Percentiles rank a stretch among this genome's conserved stretches.
Conservation (phyloP, 2,329 filamentous ascomycete species). For the Bipolaris cookei region DNA sequence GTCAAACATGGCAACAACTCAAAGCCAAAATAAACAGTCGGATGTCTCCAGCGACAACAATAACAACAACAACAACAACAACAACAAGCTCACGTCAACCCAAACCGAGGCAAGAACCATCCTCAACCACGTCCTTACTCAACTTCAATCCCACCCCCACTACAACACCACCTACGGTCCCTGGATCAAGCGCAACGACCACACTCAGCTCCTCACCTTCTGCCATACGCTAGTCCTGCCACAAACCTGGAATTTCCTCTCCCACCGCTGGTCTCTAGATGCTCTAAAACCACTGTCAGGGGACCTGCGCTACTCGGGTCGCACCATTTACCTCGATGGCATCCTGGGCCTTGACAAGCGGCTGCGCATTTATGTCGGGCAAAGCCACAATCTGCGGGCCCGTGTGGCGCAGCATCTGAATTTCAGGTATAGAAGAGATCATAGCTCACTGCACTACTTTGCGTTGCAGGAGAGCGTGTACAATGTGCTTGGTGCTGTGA, state of each 20-base stretch:
- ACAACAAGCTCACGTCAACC: conserved; percentile 7
- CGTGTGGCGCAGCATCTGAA: conserved; percentile 42
- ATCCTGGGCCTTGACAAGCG: conserved; percentile 34
- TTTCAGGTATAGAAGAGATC: conserved; percentile 45
- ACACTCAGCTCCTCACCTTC: conserved; percentile 25
- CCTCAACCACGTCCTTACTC: conserved; percentile 28
- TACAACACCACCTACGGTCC: conserved; percentile 27
- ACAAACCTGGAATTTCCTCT: conserved; percentile 30
- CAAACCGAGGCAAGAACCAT: conserved; percentile 36
- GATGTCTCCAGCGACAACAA: neutral
- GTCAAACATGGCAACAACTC: conserved; percentile 8
- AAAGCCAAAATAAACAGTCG: neutral
- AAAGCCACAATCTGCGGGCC: conserved; percentile 33
- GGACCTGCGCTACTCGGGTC: conserved; percentile 30
- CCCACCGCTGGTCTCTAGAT: conserved; percentile 29
- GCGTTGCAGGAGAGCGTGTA: conserved; percentile 39
- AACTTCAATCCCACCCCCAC: conserved; percentile 12
- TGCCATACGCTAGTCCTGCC: conserved; percentile 30
- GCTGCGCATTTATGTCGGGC: conserved; percentile 42
- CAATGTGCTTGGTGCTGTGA: conserved; percentile 38
- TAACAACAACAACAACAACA: conserved; percentile 2
- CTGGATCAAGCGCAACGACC: conserved; percentile 28
- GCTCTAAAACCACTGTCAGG: conserved; percentile 32
- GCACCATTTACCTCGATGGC: conserved; percentile 37
- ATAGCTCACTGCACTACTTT: conserved; percentile 44